Conservation (phyloP, 129 eudicot genomes). For the Escallonia rubra region DNA sequence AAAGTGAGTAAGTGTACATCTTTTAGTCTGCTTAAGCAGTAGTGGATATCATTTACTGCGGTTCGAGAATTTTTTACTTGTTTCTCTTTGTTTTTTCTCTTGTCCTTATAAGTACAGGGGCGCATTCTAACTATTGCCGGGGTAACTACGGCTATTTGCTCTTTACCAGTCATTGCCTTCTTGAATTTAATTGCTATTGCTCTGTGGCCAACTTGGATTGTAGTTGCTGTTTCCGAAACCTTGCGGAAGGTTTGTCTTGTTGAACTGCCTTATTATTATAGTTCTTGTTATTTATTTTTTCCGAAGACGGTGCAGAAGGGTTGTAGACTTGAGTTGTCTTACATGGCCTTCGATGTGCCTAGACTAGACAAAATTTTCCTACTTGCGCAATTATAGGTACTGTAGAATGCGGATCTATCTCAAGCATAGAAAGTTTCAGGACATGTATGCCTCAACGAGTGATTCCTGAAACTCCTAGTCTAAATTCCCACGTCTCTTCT, state of each 20-base stretch:
- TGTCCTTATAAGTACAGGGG: constrained; percentile 45
- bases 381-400: no score
- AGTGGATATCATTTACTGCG: not conserved
- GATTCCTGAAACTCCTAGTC: no score
- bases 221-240: constrained; percentile 77
- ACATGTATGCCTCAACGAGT: no score
- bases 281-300: not conserved
- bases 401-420: no score
- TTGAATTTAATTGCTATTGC: constrained; percentile 69
- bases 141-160: constrained; percentile 75
- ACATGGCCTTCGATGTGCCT: no score
- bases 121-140: constrained; percentile 79
- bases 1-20: no score
- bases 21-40: no score
- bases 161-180: constrained; percentile 63
- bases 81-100: constrained; percentile 1
- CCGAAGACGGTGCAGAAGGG: no score
- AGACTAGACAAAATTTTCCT: no score
- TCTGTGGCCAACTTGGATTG: constrained; percentile 78
- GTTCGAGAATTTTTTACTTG: constrained; percentile 7
- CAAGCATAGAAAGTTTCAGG: no score
- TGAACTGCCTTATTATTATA: not conserved
- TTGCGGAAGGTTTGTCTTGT: constrained; percentile 65
- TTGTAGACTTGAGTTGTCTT: no score
- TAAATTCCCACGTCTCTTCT: no score